Base-by-base conservation (phyloP, 352 stramenopile species). In the Phytopythium aichiense region DNA sequence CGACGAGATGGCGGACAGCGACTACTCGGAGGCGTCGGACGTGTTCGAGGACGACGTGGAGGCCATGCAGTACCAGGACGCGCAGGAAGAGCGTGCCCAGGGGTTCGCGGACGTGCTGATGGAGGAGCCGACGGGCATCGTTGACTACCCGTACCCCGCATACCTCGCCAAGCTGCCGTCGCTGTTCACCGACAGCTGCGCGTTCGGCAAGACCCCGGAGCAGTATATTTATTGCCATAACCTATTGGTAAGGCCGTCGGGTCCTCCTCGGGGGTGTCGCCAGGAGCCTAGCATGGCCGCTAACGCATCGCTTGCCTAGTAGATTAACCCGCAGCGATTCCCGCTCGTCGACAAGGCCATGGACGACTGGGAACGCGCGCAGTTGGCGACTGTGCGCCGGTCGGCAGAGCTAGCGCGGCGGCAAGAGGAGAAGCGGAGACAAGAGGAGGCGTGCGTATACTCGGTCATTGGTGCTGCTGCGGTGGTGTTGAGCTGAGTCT, bases 181-280 rank as follows among this genome's bases (percentile, higher is more conserved):
- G 51, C 66, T 87, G 35, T 77, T 91, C 37, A 78, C 77, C 9
- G 75, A 85, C 42, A 48, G 87, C 62, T 81, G 64, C 56, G 78
- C 82, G 9, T 89, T 91, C 58, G 82, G 82, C 23, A 72, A 79
- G 58, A 69, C 80, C 45, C 78, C 77, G 2, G 72, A 87, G 61
- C 68, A 84, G 61, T 87, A 76, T 84, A 75, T 91, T 78, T 84
- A 89, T 77, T 86, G 79, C 71, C 88, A 89, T 72, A 91, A 91
- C 63, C 61, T 89, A 22, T 60, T 87, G 78, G 82, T 91, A 70
- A 7, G 50, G 43, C 9, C 7, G 64, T 11, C 18, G 18, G 13
- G 46, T 22, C 49, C 40, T 28, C 18, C 4, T n/a, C 31, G 48
- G 30, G 28, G 1, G 25, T 49, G 28, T 25, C 11, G 11, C 6